phyloP scores from a whole-genome alignment of 83 land plant species.

The Picea mariana region DNA sequence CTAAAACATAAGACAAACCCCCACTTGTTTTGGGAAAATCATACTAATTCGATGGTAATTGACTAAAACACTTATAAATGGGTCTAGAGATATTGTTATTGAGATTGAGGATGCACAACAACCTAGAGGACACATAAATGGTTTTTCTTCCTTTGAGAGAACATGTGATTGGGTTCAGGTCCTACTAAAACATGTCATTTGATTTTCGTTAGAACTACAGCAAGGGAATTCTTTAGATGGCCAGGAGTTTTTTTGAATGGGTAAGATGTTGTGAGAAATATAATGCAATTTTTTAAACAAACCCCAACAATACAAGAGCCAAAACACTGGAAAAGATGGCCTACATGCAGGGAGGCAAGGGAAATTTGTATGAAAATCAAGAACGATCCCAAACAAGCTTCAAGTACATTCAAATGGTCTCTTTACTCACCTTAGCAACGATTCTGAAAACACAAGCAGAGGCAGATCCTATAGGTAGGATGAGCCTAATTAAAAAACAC shows the following conservation, averaged over 20 bases:
- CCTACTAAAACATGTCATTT: slow-evolving; percentile 10
- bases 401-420: not conserved
- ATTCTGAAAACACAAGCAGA: no score
- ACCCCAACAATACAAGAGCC: not conserved
- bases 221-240: not conserved
- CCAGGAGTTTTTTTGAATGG: not conserved
- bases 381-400: not conserved
- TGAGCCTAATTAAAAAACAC: no score
- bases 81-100: not conserved
- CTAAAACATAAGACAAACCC: not conserved
- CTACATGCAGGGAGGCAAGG: no score
- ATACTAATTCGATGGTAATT: slow-evolving; percentile 3
- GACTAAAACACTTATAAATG: not conserved
- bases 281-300: not conserved
- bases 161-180: not conserved
- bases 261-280: not conserved
- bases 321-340: not conserved
- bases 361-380: not conserved
- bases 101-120: not conserved
- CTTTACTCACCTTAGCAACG: no score
- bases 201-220: not conserved
- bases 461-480: no score
- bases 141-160: not conserved
- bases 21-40: slow-evolving; percentile 16
- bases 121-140: not conserved